phyloP scores from a whole-genome alignment of 192 early-diverging fungal genomes.

The Gigaspora rosea region DNA sequence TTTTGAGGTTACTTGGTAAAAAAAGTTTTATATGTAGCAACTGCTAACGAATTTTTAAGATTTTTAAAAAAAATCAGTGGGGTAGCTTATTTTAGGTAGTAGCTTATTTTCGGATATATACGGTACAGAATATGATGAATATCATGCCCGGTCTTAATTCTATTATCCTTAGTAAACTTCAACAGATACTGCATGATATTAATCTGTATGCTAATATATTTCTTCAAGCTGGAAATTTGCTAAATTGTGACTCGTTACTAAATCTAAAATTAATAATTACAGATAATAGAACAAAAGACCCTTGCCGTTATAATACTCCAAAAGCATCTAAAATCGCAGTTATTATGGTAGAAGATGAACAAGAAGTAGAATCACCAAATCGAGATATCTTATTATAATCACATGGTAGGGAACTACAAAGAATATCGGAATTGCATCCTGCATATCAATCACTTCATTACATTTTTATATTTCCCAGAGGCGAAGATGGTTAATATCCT shows the following conservation, averaged over 20 bases:
- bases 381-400: slow-evolving; percentile 32
- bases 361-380: not conserved
- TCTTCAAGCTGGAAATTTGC: not conserved
- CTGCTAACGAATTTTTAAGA: no score
- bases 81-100: no score
- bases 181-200: slow-evolving; percentile 8
- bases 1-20: no score
- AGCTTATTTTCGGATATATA: no score
- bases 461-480: slow-evolving; percentile 25
- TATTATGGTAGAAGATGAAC: not conserved
- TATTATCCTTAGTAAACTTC: not conserved
- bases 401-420: not conserved
- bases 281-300: slow-evolving; percentile 13
- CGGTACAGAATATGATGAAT: slow-evolving; percentile 9
- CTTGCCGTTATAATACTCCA: not conserved
- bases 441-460: slow-evolving; percentile 31
- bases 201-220: slow-evolving; percentile 19
- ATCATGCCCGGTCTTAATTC: slow-evolving; percentile 1
- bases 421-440: slow-evolving; percentile 21
- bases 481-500: slow-evolving; percentile 33
- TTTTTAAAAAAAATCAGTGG: no score
- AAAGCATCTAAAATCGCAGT: not conserved
- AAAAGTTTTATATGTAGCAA: no score
- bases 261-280: slow-evolving; percentile 7
- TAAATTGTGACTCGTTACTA: not conserved